A percentile compares a stretch with the other conserved stretches of the same genome.
phyloP scores from a whole-genome alignment of 352 stramenopile genomes.

The Lagenidium sp. region DNA sequence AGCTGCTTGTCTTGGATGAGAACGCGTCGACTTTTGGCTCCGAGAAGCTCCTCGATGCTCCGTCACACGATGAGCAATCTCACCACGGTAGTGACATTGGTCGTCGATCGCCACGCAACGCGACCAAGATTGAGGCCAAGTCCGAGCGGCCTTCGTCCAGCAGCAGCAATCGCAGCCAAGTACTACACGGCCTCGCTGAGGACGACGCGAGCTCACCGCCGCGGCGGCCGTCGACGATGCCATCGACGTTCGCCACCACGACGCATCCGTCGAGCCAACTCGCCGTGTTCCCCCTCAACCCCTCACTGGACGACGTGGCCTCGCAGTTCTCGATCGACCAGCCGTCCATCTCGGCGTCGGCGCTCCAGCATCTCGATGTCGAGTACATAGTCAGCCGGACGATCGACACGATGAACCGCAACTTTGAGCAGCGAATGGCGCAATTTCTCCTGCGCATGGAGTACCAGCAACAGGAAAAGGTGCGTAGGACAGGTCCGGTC shows the following conservation, averaged over 20 bases:
- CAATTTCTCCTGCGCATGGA: conserved; percentile 51
- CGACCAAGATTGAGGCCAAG: background rate
- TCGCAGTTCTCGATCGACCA: conserved; percentile 17
- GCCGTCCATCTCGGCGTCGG: background rate
- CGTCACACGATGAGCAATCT: background rate
- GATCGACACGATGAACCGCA: conserved; percentile 58
- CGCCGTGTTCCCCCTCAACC: conserved; percentile 2
- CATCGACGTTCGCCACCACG: background rate
- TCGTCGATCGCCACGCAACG: background rate
- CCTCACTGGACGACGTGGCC: conserved; percentile 15
- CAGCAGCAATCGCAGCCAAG: no score
- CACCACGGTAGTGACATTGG: background rate
- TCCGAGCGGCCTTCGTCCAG: no score
- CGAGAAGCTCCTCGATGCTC: conserved; percentile 1
- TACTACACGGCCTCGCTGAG: no score
- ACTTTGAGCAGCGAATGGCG: conserved; percentile 47
- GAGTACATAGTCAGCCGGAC: conserved; percentile 60
- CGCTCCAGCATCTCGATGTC: conserved; percentile 32
- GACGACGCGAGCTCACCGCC: no score
- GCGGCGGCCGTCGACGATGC: background rate
- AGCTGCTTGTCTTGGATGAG: conserved; percentile 10
- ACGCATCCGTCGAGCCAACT: background rate
- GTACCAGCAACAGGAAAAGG: conserved; percentile 49
- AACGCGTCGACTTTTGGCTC: conserved; percentile 6
- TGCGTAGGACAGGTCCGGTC: no score